Percentiles rank a stretch among this genome's conserved stretches.
Conservation (phyloP, 1,284 basidiomycete species). For the Rhodotorula sp. region DNA sequence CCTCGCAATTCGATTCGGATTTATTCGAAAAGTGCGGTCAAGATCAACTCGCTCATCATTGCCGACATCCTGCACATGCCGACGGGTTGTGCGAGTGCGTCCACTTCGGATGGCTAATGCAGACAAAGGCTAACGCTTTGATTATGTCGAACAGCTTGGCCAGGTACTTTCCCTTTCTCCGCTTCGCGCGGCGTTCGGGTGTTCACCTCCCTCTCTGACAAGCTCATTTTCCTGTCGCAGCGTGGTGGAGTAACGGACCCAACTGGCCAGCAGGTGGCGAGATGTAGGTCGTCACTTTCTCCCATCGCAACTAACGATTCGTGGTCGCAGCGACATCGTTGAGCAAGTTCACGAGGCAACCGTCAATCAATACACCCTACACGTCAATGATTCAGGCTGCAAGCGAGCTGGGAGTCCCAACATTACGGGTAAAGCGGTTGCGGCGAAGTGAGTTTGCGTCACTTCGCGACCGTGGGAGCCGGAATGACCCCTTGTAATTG, state of each 20-base stretch:
- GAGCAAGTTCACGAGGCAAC: constrained; percentile 25
- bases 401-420: background rate
- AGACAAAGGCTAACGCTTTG: background rate
- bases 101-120: accelerated
- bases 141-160: background rate
- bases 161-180: background rate
- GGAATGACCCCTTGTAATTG: background rate
- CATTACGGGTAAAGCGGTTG: constrained; percentile 5
- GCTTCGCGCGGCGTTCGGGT: too few species aligned
- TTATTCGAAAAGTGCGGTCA: constrained; percentile 9
- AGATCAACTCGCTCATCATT: constrained; percentile 14
- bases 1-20: constrained; percentile 17
- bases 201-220: background rate
- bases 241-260: constrained; percentile 7
- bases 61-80: constrained; percentile 20
- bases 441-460: constrained; percentile 15
- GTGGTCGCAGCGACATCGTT: constrained; percentile 11
- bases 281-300: constrained; percentile 13
- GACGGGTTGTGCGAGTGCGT: constrained; percentile 17
- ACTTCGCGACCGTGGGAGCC: background rate
- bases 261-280: constrained; percentile 28
- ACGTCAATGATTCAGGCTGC: constrained; percentile 15
- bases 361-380: constrained; percentile 24
- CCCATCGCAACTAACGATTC: too few species aligned
- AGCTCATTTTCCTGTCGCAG: background rate